These are phyloP conservation scores for Fusarium annulatum DNA, from an alignment of 2,329 filamentous ascomycete genomes.

Conservation along the genomic window DNA sequence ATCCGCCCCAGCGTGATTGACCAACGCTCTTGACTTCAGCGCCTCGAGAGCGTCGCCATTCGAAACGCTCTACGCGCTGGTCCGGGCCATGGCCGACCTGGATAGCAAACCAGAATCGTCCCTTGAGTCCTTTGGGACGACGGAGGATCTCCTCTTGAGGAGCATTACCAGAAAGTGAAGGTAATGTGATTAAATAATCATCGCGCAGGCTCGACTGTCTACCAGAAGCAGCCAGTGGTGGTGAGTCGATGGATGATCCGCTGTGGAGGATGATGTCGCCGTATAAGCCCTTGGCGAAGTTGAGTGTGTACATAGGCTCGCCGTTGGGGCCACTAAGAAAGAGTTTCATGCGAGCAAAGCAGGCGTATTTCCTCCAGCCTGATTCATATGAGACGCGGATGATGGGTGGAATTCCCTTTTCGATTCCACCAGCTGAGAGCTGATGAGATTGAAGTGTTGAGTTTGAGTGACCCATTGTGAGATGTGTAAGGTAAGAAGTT, in stretches of 20 bases:
- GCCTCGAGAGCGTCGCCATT: slow-evolving; percentile 40
- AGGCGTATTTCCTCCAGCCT: not conserved
- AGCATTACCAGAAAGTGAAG: not conserved
- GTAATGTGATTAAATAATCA: slow-evolving; percentile 33
- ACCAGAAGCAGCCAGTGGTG: slow-evolving; percentile 15
- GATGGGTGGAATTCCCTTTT: slow-evolving; percentile 12
- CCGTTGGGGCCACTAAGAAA: slow-evolving; percentile 21
- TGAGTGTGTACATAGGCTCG: slow-evolving; percentile 27
- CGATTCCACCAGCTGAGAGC: slow-evolving; percentile 5
- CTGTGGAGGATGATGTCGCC: slow-evolving; percentile 35
- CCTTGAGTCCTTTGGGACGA: too few relatives aligned
- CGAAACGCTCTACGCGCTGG: slow-evolving; percentile 30
- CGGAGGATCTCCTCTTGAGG: slow-evolving; percentile 10
- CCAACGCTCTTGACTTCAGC: slow-evolving; percentile 37
- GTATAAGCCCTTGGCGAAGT: slow-evolving; percentile 16
- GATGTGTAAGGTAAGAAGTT: not conserved
- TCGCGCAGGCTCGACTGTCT: not conserved
- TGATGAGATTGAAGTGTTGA: slow-evolving; percentile 23
- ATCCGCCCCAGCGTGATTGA: slow-evolving; percentile 29
- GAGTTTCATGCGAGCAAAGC: not conserved
- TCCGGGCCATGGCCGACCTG: slow-evolving; percentile 27
- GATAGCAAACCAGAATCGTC: slow-evolving; percentile 36
- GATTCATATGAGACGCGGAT: slow-evolving; percentile 28
- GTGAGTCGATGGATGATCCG: slow-evolving; percentile 13
- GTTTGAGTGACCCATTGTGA: slow-evolving; percentile 32